Conservation (phyloP, 2,329 filamentous ascomycete species). For the Alternaria brassicae region DNA sequence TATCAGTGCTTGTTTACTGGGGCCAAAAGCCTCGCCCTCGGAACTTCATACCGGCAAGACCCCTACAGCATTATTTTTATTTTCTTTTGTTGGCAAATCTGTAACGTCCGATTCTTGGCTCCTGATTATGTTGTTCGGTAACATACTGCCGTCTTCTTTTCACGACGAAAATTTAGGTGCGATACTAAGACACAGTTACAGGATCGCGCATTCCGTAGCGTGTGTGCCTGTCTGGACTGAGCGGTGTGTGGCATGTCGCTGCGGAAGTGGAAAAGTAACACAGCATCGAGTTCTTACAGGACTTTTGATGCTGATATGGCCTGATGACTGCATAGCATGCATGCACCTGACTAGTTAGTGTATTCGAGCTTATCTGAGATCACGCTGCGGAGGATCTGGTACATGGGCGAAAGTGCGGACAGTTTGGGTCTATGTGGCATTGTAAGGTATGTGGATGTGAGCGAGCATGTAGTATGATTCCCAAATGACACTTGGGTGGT, state of each 20-base stretch:
- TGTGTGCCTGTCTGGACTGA: neutral
- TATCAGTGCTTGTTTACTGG: neutral
- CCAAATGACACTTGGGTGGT: no score
- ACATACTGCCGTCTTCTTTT: neutral
- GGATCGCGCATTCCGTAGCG: neutral
- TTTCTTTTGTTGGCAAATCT: neutral
- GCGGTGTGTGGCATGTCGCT: neutral
- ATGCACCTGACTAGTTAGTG: neutral
- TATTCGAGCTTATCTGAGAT: neutral
- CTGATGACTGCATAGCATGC: neutral
- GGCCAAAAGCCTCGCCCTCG: neutral
- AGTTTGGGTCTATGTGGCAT: neutral
- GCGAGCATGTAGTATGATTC: no score
- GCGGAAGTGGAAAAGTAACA: neutral
- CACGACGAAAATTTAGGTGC: neutral
- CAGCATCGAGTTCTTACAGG: neutral
- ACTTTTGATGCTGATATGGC: neutral
- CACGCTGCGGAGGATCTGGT: neutral
- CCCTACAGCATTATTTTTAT: no score
- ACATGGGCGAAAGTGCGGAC: neutral
- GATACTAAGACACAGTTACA: neutral
- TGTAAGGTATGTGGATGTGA: neutral
- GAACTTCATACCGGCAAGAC: no score
- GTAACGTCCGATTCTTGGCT: neutral
- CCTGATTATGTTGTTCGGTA: neutral